phyloP scores from a whole-genome alignment of 2,329 filamentous ascomycete species.

The Hirsutella minnesotensis region DNA sequence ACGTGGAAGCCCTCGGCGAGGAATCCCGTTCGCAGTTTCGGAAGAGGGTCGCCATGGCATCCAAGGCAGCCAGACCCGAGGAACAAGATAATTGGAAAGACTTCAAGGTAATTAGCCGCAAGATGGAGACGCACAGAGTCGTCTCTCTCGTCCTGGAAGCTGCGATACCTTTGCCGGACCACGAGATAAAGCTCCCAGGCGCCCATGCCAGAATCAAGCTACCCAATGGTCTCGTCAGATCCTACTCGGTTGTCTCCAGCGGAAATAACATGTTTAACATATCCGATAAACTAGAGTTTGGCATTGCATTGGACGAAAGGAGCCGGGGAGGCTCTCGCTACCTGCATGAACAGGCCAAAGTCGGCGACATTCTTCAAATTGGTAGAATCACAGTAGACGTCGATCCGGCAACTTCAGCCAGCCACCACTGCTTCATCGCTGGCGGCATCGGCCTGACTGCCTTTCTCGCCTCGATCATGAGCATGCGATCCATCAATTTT shows the following conservation, averaged over 20 bases:
- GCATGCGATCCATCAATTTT: conserved; percentile 30
- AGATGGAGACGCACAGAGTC: conserved; percentile 36
- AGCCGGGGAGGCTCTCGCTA: conserved; percentile 51
- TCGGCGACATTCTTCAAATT: conserved; percentile 38
- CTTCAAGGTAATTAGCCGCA: conserved; percentile 37
- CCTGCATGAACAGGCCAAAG: conserved; percentile 35
- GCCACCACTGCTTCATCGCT: conserved; percentile 49
- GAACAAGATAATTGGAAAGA: conserved; percentile 27
- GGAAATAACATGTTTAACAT: conserved; percentile 21
- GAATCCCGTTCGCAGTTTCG: conserved; percentile 37
- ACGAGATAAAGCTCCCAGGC: conserved; percentile 27
- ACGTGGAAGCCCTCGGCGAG: conserved; percentile 36
- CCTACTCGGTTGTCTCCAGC: conserved; percentile 45
- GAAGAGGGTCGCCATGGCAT: conserved; percentile 35
- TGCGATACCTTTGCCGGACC: conserved; percentile 14
- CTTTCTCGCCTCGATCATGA: conserved; percentile 39
- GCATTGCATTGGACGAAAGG: conserved; percentile 40
- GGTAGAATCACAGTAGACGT: conserved; percentile 38
- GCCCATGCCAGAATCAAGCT: conserved; percentile 46
- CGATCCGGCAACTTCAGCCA: conserved; percentile 31
- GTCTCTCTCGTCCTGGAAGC: conserved; percentile 40
- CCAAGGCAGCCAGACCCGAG: conserved; percentile 14
- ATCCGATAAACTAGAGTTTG: conserved; percentile 28
- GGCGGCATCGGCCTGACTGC: conserved; percentile 58
- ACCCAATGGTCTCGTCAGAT: conserved; percentile 41